phyloP scores from a whole-genome alignment of 164 flowering plant genomes.

The Sedum album region DNA sequence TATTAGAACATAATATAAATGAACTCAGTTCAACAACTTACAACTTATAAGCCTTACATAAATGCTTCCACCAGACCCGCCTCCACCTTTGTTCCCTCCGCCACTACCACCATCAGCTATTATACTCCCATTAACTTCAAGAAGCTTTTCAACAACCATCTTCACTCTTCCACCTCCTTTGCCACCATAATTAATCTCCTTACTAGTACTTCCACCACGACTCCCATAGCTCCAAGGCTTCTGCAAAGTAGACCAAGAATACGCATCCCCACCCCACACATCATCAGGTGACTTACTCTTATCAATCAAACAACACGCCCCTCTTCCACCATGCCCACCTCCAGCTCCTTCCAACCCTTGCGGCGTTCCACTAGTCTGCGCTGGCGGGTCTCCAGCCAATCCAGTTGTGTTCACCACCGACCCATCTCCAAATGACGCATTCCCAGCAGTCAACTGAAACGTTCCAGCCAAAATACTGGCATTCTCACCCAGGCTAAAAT shows the following conservation, averaged over 20 bases:
- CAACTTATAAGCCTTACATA: conserved; percentile 61
- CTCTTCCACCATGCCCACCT: conserved; percentile 51
- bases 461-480: conserved; percentile 24
- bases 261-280: conserved; percentile 58
- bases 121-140: conserved; percentile 28
- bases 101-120: conserved; percentile 62
- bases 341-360: conserved; percentile 43
- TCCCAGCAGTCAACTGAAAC: conserved; percentile 24
- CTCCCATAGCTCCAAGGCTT: conserved; percentile 56
- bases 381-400: conserved; percentile 35
- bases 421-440: conserved; percentile 26
- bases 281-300: conserved; percentile 39
- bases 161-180: conserved; percentile 50
- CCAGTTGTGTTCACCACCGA: conserved; percentile 37
- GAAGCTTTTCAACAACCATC: conserved; percentile 15
- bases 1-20: background rate
- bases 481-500: conserved; percentile 34
- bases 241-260: conserved; percentile 41
- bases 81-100: conserved; percentile 79
- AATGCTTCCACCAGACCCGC: conserved; percentile 97
- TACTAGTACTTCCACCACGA: conserved; percentile 54
- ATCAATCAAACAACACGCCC: conserved; percentile 39
- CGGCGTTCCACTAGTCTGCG: conserved; percentile 45
- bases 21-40: conserved; percentile 23
- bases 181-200: conserved; percentile 56